These are phyloP conservation scores for Tagetes patula DNA, from an alignment of 129 eudicot species.

Conservation along the genomic window DNA sequence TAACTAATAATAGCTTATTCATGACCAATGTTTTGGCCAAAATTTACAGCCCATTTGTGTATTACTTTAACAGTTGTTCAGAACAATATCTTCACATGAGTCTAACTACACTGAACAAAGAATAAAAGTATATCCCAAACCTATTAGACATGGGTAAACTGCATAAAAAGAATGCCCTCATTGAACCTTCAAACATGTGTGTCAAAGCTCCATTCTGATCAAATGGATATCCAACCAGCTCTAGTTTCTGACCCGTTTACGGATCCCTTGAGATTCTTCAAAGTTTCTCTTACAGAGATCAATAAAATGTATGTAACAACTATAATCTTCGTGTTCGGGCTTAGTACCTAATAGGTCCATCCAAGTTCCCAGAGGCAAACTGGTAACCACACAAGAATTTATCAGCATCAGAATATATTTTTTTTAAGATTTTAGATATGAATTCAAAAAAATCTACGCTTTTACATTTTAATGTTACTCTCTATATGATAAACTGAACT, in stretches of 20 bases:
- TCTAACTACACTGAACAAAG: background rate
- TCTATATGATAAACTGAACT: background rate
- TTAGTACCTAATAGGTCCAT: conserved; percentile 86
- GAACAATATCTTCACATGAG: conserved; percentile 5
- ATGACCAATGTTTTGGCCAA: conserved; percentile 1
- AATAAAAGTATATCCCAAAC: conserved; percentile 18
- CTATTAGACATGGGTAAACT: conserved; percentile 1
- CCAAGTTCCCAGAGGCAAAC: conserved; percentile 96
- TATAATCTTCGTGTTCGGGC: conserved; percentile 11
- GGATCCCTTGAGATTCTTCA: conserved; percentile 14
- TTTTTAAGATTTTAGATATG: background rate
- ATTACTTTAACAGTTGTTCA: background rate
- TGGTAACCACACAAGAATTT: conserved; percentile 30
- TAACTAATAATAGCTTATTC: background rate
- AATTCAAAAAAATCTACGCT: background rate
- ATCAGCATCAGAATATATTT: conserved; percentile 17
- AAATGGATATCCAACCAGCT: conserved; percentile 19
- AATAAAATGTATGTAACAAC: conserved; percentile 6
- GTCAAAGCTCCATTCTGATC: conserved; percentile 9
- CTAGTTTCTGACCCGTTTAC: conserved; percentile 4
- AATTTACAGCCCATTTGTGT: conserved; percentile 10
- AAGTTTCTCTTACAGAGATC: conserved; percentile 1
- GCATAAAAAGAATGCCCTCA: conserved; percentile 27
- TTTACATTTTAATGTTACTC: background rate
- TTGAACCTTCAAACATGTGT: conserved; percentile 19